Base-by-base conservation (phyloP, 2,329 filamentous ascomycete genomes). In the Cytospora piceicola region DNA sequence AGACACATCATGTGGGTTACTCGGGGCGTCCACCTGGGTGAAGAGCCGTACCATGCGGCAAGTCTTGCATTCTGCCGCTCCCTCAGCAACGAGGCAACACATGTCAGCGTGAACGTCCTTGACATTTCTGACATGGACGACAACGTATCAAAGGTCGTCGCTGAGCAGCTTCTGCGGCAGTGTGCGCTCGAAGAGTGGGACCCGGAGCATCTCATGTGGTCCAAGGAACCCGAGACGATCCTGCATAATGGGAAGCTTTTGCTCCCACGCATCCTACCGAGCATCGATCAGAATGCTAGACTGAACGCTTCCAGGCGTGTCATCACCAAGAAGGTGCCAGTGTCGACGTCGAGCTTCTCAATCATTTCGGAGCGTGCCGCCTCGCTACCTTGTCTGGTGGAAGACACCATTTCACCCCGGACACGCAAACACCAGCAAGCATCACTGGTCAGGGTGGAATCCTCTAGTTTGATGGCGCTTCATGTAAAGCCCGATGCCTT, bases 161-260 rank as follows among this genome's bases (percentile, higher is more conserved):
- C 65, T 24, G 67, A 68, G 49, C 57, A 65, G 4, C 60, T 71
- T 6, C 51, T 72, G n/a, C 67, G 66, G 4, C 66, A 70, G 3
- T 60, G 66, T 11, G 58, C 67, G 30, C 67, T 65, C 42, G 57
- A 63, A 4, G 56, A 61, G 29, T 68, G 69, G 66, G 57, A 65
- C 24, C 58, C 58, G 32, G 29, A 61, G 14, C 30, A 65, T 2
- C 55, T 75, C 0, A 54, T 75, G 4, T 77, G 75, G 74, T 71
- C 70, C 4, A 68, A 69, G 1, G 75, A 77, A 60, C 71, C 69
- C 1, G 75, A 78, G 56, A 32, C 74, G 2, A 67, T 67, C 20
- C 51, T 76, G 14, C 34, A 70, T 5, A 42, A 72, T 36, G 75
- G 73, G 2, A 65, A 69, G 4, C 34, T 70, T 6, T 46, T 72